Conservation (phyloP, 805 yeast species). For the Lipomyces starkeyi region DNA sequence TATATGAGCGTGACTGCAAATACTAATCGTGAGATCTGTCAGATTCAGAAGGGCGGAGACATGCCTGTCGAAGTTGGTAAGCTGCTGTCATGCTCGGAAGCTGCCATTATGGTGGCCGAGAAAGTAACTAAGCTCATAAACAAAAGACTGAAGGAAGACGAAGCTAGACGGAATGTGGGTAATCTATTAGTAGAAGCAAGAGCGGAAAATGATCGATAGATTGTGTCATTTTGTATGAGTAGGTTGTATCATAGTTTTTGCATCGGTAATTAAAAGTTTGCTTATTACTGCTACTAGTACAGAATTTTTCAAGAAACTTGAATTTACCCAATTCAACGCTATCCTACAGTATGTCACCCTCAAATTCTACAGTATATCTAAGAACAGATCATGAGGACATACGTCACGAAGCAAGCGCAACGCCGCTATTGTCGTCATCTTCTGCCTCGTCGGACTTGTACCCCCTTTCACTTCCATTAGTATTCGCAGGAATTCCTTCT, state of each 20-base stretch:
- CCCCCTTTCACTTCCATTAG: not conserved
- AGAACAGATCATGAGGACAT: not conserved
- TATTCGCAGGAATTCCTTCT: not conserved
- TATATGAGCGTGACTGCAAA: slow-evolving; percentile 83
- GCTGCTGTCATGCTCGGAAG: slow-evolving; percentile 69
- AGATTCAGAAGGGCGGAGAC: slow-evolving; percentile 85
- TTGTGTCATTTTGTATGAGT: slow-evolving; percentile 1
- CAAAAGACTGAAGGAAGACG: slow-evolving; percentile 60
- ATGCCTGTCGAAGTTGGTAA: slow-evolving; percentile 74
- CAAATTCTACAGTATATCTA: not conserved
- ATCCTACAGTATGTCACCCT: not conserved
- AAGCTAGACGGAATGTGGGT: slow-evolving; percentile 47
- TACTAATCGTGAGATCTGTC: slow-evolving; percentile 89
- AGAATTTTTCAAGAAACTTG: not conserved
- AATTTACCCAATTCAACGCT: not conserved
- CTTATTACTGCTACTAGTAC: not conserved
- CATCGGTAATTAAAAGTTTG: not conserved
- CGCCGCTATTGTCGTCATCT: not conserved
- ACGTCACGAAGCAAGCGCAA: not conserved
- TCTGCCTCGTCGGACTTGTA: slow-evolving; percentile 1
- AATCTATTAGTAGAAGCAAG: slow-evolving; percentile 30
- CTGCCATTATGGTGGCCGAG: slow-evolving; percentile 69
- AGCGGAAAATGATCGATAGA: slow-evolving; percentile 34
- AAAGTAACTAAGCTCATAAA: slow-evolving; percentile 68
- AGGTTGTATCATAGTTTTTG: slow-evolving; percentile 11